phyloP scores from a whole-genome alignment of 139 green algal genomes.

The Chlorokybus atmophyticus region DNA sequence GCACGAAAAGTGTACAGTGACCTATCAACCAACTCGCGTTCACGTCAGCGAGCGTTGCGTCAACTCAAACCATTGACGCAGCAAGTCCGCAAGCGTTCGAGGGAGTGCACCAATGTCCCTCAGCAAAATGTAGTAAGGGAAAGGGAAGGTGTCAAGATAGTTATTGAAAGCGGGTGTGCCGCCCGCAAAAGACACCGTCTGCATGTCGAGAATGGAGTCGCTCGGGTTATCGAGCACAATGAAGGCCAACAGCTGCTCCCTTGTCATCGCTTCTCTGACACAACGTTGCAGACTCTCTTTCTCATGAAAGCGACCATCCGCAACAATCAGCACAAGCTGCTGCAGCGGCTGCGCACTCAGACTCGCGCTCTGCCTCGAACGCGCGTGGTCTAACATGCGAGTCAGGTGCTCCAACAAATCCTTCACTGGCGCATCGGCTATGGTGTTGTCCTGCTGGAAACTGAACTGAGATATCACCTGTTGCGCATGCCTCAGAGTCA shows the following conservation, averaged over 20 bases:
- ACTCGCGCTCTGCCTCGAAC: not conserved
- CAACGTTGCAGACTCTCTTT: constrained; percentile 58
- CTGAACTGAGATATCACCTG: constrained; percentile 27
- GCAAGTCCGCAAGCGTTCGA: constrained; percentile 66
- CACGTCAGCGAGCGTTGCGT: constrained; percentile 9
- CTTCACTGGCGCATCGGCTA: constrained; percentile 77
- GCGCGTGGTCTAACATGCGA: not conserved
- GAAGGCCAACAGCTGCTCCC: constrained; percentile 64
- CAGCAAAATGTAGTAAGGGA: constrained; percentile 92
- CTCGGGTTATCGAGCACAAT: constrained; percentile 40
- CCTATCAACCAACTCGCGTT: not conserved
- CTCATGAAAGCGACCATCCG: constrained; percentile 94
- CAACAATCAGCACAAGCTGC: constrained; percentile 93
- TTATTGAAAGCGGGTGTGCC: constrained; percentile 76
- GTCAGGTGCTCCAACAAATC: constrained; percentile 44
- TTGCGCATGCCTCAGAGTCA: too few relatives aligned
- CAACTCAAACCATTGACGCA: constrained; percentile 91
- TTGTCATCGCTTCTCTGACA: constrained; percentile 28
- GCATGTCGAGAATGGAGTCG: constrained; percentile 31
- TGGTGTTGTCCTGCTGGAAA: constrained; percentile 81
- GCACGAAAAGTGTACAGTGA: not conserved
- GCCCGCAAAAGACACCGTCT: constrained; percentile 66
- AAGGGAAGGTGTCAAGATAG: constrained; percentile 97
- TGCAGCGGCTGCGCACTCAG: constrained; percentile 41
- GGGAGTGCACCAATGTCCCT: constrained; percentile 73